Evolutionary conservation across 106 monocot genomes (phyloP).

Genomic region (Allium cepa): DNA sequence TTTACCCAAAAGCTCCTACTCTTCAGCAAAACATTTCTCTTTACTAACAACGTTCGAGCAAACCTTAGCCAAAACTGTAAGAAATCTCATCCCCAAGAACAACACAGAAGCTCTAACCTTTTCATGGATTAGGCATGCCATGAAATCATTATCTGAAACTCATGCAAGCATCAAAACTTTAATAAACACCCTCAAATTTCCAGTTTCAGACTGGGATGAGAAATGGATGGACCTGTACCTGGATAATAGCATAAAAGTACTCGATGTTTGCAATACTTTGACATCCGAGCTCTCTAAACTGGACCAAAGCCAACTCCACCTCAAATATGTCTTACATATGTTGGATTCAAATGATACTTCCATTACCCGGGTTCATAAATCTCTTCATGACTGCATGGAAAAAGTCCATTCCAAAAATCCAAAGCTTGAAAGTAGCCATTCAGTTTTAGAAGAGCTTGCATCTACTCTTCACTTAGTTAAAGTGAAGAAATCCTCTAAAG

Average conservation of each 20-base stretch:
- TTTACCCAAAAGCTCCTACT: slow-evolving; percentile 29
- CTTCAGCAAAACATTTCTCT: slow-evolving; percentile 31
- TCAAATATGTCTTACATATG: slow-evolving; percentile 47
- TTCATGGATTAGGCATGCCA: slow-evolving; percentile 60
- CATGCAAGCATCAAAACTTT: slow-evolving; percentile 51
- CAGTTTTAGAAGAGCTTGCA: slow-evolving; percentile 31
- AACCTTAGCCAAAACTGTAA: slow-evolving; percentile 35
- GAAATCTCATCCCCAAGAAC: slow-evolving; percentile 38
- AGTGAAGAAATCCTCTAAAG: slow-evolving; percentile 60
- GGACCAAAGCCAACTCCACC: slow-evolving; percentile 52
- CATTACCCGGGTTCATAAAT: slow-evolving; percentile 21
- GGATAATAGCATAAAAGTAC: slow-evolving; percentile 70
- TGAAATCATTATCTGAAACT: slow-evolving; percentile 38
- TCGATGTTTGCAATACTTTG: slow-evolving; percentile 76
- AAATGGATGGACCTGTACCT: slow-evolving; percentile 82
- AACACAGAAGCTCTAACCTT: slow-evolving; percentile 44
- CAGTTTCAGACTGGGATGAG: slow-evolving; percentile 81
- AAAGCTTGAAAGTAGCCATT: slow-evolving; percentile 35
- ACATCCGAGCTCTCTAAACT: slow-evolving; percentile 63
- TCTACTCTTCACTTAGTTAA: slow-evolving; percentile 33
- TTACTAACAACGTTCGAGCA: slow-evolving; percentile 55
- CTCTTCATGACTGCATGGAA: slow-evolving; percentile 51
- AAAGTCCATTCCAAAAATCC: slow-evolving; percentile 20
- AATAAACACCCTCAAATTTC: slow-evolving; percentile 70
- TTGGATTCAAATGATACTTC: slow-evolving; percentile 10